Evolutionary conservation across 2,329 filamentous ascomycete species (phyloP), one percentile per base, ranked within the genome.

Genomic region (Cytospora schulzeri): DNA sequence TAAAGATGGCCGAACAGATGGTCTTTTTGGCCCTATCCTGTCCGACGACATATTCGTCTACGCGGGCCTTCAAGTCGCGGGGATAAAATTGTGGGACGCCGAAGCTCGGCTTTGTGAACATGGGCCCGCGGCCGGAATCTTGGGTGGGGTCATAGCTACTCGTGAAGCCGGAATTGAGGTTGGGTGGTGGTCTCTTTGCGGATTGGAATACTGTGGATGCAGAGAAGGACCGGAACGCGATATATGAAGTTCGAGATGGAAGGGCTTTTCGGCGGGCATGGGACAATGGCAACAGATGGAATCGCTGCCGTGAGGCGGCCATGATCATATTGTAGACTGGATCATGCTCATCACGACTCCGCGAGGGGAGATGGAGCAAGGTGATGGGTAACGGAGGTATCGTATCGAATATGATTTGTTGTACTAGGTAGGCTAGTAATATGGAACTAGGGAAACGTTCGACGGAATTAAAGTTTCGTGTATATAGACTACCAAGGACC

Each of bases 41-140:
- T 50, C 94, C 95, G 4, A 99, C 94, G 1, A 99, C 94, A 75
- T 96, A 99, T 73, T 95, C 91, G 75, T 99, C 95, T 35, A 98
- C 87, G 72, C 95, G 91, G 73, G 92, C 88, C 81, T 98, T 97
- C 71, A 99, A 82, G 70, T 87, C 83, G 64, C 84, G 81, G 2
- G 87, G 87, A 62, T 89, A 89, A 73, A 89, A 87, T 59, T 84
- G 80, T 2, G 86, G 85, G 19, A 88, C 85, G 61, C 86, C 86
- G 68, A 85, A 84, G 62, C 76, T 83, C 62, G 78, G 71, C 73
- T 85, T 85, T 66, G 76, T 81, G 73, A 87, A 87, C 81, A 88
- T 87, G 48, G 85, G 85, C 3, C 85, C 85, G 11, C 84, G 80
- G 35, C 82, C 81, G n/a, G 73, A 68, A 24, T 86, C 83, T 61